Percentiles rank a stretch among this genome's conserved stretches.
phyloP scores from a whole-genome alignment of 345 rosid species.

The Raphanus sativus region DNA sequence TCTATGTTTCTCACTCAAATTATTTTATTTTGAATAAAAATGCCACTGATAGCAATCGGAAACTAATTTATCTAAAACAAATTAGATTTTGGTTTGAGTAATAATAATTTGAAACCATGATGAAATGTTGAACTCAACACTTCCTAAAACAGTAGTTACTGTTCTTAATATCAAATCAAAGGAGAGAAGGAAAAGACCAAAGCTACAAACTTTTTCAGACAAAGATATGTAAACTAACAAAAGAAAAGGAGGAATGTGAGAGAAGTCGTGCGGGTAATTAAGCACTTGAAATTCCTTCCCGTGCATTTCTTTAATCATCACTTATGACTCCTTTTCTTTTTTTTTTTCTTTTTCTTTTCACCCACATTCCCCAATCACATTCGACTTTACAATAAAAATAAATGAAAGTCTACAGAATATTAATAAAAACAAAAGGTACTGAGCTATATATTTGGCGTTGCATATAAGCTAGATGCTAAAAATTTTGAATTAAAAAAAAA shows the following conservation, averaged over 20 bases:
- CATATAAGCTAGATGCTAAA: conserved; percentile 26
- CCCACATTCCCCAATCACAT: conserved; percentile 37
- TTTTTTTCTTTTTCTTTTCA: conserved; percentile 25
- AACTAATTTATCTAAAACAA: background rate
- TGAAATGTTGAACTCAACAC: conserved; percentile 12
- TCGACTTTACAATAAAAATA: background rate
- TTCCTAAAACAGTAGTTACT: conserved; percentile 12
- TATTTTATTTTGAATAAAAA: no score
- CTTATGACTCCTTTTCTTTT: conserved; percentile 6
- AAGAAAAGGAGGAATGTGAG: conserved; percentile 22
- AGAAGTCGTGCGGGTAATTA: conserved; percentile 46
- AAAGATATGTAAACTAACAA: conserved; percentile 3
- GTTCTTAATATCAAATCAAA: conserved; percentile 22
- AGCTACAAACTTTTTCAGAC: conserved; percentile 19
- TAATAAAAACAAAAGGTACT: conserved; percentile 1
- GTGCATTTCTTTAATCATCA: conserved; percentile 44
- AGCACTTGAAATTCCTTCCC: conserved; percentile 46
- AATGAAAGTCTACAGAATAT: conserved; percentile 17
- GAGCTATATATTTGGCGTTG: conserved; percentile 27
- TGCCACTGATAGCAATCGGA: background rate
- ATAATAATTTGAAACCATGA: background rate
- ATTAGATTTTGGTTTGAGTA: background rate
- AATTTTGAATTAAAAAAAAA: background rate
- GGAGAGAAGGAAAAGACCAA: background rate
- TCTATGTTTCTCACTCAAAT: background rate